Percentiles rank a stretch among this genome's conserved stretches.
These are phyloP conservation scores for Globisporangium takayamanum DNA, from an alignment of 352 stramenopile genomes.

Conservation along the genomic window DNA sequence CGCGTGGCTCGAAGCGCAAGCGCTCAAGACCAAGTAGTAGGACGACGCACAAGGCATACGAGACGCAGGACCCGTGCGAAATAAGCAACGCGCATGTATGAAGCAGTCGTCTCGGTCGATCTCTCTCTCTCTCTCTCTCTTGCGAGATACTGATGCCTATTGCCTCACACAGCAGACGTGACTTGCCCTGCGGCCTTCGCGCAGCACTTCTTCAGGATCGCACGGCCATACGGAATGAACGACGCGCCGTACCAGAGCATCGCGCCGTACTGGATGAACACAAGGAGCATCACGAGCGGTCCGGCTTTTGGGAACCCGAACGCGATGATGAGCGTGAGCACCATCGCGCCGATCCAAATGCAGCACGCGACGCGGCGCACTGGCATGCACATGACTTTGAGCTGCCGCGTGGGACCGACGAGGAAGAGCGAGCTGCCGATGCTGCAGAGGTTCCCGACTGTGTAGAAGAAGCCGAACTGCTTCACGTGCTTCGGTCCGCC, in stretches of 20 bases:
- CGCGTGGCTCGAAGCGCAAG: slow-evolving; percentile 51
- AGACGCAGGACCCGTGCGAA: too few species aligned
- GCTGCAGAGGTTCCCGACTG: slow-evolving; percentile 68
- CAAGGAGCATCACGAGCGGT: slow-evolving; percentile 58
- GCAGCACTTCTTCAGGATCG: slow-evolving; percentile 71
- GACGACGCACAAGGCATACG: too few species aligned
- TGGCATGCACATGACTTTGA: slow-evolving; percentile 83
- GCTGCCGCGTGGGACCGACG: slow-evolving; percentile 54
- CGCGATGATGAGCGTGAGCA: slow-evolving; percentile 64
- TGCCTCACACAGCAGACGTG: slow-evolving; percentile 21
- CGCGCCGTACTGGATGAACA: slow-evolving; percentile 71
- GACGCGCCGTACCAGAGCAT: slow-evolving; percentile 84
- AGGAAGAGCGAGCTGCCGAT: slow-evolving; percentile 80
- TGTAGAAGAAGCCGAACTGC: slow-evolving; percentile 86
- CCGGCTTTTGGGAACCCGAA: slow-evolving; percentile 65
- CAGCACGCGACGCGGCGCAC: slow-evolving; percentile 72
- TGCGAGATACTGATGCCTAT: neutral
- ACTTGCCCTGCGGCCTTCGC: slow-evolving; percentile 46
- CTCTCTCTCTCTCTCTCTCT: slow-evolving; percentile 1
- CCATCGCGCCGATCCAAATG: slow-evolving; percentile 75
- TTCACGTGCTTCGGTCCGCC: slow-evolving; percentile 73
- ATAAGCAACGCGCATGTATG: slow-evolving; percentile 1
- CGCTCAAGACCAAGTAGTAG: slow-evolving; percentile 10
- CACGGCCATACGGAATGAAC: slow-evolving; percentile 73
- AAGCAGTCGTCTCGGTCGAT: neutral